A percentile compares a stretch with the other conserved stretches of the same genome.
Conservation (phyloP, 495 filamentous ascomycete species). For the Glarea lozoyensis region DNA sequence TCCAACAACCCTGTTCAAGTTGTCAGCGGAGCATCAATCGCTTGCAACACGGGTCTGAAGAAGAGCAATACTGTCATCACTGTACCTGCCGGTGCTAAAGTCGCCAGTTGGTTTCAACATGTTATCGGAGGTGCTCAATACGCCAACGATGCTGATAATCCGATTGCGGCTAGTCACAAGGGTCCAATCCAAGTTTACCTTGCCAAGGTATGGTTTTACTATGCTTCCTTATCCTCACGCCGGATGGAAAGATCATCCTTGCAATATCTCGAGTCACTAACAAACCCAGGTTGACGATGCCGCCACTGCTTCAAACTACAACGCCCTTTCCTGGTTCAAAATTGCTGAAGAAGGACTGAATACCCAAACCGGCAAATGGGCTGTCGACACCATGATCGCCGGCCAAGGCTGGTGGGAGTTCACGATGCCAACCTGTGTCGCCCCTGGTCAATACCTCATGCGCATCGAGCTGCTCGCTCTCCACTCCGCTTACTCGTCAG, state of each 20-base stretch:
- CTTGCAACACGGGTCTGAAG: conserved; percentile 23
- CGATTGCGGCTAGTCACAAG: conserved; percentile 35
- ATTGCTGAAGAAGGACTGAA: conserved; percentile 14
- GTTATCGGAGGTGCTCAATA: conserved; percentile 25
- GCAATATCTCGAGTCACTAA: neutral
- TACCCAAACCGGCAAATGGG: conserved; percentile 8
- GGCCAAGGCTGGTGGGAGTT: conserved; percentile 31
- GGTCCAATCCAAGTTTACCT: conserved; percentile 44
- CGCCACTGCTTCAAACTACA: conserved; percentile 28
- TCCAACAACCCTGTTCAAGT: conserved; percentile 46
- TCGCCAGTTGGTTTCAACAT: conserved; percentile 16
- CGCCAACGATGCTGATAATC: conserved; percentile 42
- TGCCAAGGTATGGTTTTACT: conserved; percentile 28
- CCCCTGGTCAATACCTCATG: conserved; percentile 40
- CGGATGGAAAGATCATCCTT: neutral
- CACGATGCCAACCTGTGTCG: conserved; percentile 32
- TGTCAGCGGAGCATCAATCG: conserved; percentile 27
- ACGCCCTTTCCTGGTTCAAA: conserved; percentile 8
- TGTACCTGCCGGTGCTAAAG: conserved; percentile 14
- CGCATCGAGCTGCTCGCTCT: conserved; percentile 40
- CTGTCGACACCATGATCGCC: conserved; percentile 9
- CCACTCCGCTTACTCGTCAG: conserved; percentile 28
- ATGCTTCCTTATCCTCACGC: neutral
- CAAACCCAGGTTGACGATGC: conserved; percentile 33
- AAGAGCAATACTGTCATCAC: conserved; percentile 5